These are phyloP conservation scores for Debaryomyces tyrocola DNA, from an alignment of 805 yeast genomes.

Conservation along the genomic window DNA sequence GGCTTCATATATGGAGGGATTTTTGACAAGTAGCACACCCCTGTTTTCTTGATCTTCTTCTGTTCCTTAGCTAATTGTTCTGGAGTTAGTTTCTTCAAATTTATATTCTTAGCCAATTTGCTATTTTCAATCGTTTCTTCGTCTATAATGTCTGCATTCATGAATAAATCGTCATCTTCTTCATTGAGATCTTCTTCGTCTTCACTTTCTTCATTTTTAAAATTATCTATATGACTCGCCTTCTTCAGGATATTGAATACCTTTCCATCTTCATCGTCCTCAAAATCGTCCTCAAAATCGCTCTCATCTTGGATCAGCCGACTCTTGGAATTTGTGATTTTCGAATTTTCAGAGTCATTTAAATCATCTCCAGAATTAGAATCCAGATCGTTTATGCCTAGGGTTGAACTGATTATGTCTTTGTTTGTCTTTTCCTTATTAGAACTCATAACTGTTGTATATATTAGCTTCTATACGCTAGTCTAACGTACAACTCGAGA, in stretches of 20 bases:
- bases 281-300: constrained; percentile 9
- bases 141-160: constrained; percentile 9
- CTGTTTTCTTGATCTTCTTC: constrained; percentile 65
- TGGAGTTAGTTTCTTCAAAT: constrained; percentile 57
- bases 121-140: constrained; percentile 17
- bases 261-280: constrained; percentile 11
- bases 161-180: constrained; percentile 7
- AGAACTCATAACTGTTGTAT: no score
- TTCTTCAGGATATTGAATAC: constrained; percentile 3
- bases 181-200: constrained; percentile 7
- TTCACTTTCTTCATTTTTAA: constrained; percentile 3
- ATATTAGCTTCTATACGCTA: no score
- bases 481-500: background rate
- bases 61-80: constrained; percentile 55
- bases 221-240: background rate
- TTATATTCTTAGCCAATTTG: constrained; percentile 15
- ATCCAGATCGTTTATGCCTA: no score
- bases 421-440: no score
- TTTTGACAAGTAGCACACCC: constrained; percentile 88
- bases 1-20: constrained; percentile 99
- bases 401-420: background rate
- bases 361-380: background rate
- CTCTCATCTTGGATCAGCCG: constrained; percentile 4
- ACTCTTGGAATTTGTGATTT: background rate
- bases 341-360: background rate